phyloP scores from a whole-genome alignment of 192 early-diverging fungal genomes.

The Diversispora eburnea region DNA sequence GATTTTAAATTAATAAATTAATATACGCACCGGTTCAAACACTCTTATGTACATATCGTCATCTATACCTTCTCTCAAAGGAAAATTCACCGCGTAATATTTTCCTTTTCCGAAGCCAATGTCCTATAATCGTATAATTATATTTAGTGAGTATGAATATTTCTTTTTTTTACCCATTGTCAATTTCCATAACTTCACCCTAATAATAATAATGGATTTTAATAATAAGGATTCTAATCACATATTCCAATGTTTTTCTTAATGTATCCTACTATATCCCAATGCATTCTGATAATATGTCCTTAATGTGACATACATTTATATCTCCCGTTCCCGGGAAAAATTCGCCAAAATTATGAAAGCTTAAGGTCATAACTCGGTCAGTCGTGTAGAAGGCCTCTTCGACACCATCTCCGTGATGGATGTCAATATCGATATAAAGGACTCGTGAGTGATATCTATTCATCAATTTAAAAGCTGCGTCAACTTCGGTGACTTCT shows the following conservation, averaged over 20 bases:
- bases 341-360: constrained; percentile 98
- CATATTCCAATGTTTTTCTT: too few relatives aligned
- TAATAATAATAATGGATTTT: too few relatives aligned
- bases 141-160: background rate
- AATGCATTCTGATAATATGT: too few relatives aligned
- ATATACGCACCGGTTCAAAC: constrained; percentile 68
- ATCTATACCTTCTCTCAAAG: constrained; percentile 90
- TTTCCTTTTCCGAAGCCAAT: constrained; percentile 88
- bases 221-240: too few relatives aligned
- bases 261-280: too few relatives aligned
- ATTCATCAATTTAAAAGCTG: constrained; percentile 15
- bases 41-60: constrained; percentile 87
- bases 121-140: constrained; percentile 53
- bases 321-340: constrained; percentile 98
- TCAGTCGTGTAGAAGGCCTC: constrained; percentile 99
- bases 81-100: constrained; percentile 94
- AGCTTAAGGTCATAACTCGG: constrained; percentile 97
- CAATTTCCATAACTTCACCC: too few relatives aligned
- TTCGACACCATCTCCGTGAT: constrained; percentile 98
- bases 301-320: constrained; percentile 47
- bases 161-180: too few relatives aligned
- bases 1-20: background rate
- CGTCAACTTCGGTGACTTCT: background rate
- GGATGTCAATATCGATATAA: constrained; percentile 98
- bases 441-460: constrained; percentile 85